Evolutionary conservation across 208 protist species (phyloP).

Genomic region (Crithidia brevicula): DNA sequence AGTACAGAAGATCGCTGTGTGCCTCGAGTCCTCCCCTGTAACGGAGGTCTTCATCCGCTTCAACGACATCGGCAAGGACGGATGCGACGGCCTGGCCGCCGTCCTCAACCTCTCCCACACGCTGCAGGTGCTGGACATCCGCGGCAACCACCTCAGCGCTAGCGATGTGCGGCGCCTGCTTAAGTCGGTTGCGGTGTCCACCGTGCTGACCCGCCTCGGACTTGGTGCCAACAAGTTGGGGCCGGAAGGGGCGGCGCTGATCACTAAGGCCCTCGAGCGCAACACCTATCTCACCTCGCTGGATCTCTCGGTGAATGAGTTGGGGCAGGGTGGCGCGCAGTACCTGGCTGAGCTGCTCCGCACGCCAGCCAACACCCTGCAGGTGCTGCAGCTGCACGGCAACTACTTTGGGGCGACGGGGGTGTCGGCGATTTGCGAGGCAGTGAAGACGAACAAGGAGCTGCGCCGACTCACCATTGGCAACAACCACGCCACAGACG

Average conservation of each 20-base stretch:
- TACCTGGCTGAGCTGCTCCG: conserved; percentile 65
- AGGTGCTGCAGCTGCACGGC: conserved; percentile 72
- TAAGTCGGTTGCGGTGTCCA: conserved; percentile 73
- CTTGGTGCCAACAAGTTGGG: conserved; percentile 83
- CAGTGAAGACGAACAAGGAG: conserved; percentile 63
- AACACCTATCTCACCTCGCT: conserved; percentile 85
- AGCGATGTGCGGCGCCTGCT: conserved; percentile 76
- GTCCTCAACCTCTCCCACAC: conserved; percentile 77
- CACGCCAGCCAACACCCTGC: conserved; percentile 49
- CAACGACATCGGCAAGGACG: conserved; percentile 91
- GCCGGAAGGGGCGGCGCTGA: conserved; percentile 69
- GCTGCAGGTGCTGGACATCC: conserved; percentile 77
- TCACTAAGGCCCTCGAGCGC: conserved; percentile 72
- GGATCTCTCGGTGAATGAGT: conserved; percentile 88
- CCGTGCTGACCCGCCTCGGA: conserved; percentile 59
- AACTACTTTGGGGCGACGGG: conserved; percentile 72
- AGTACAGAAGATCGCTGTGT: conserved; percentile 61
- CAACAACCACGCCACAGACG: conserved; percentile 87
- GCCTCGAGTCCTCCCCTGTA: conserved; percentile 67
- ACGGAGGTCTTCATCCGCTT: conserved; percentile 78
- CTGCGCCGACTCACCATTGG: conserved; percentile 68
- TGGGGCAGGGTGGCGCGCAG: conserved; percentile 71
- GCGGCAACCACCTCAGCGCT: conserved; percentile 76
- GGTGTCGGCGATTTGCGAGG: conserved; percentile 52
- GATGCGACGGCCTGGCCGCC: conserved; percentile 83